Evolutionary conservation across 2,329 filamentous ascomycete species (phyloP), one percentile per base, ranked within the genome.

Genomic region (Zymoseptoria pseudotritici): DNA sequence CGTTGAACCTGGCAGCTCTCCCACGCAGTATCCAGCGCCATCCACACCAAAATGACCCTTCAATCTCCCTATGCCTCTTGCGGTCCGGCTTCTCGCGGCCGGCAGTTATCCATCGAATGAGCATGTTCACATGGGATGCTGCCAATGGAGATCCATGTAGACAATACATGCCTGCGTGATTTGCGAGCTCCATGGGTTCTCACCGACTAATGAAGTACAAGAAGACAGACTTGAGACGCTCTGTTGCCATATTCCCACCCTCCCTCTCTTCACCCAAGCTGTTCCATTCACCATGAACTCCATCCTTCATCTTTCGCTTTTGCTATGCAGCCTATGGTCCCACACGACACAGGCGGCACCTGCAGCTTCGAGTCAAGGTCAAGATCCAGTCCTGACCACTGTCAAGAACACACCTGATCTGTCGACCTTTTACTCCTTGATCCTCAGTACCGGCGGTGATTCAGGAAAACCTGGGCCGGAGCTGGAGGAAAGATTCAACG

Each of bases 401-500:
- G 51, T 62, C 29, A 50, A 52, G 6, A 56, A 46, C 31, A 57
- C 26, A 21, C 58, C 61, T 9, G 58, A 62, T 49, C 51, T 60
- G 20, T 56, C 55, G 19, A 31, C 24, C n/a, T 62, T 62, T n/a
- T 62, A 62, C 22, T 50, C 55, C 24, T 21, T 62, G 22, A 29
- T 62, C 53, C 60, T 55, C 50, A 58, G 58, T 21, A 62, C 61
- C n/a, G 63, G 61, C 50, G 57, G 56, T 5, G 50, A 54, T 1
- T 61, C 59, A 4, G 61, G 61, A 11, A 56, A 51, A 11, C 61
- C 61, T 20, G 61, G 61, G 7, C 57, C 61, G 4, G 59, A 36
- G 4, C 55, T 65, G 10, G 59, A 63, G 24, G 63, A 65, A 51
- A 57, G 61, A 26, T 63, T 65, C 63, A 63, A 65, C 31, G 53